Percentiles rank a stretch among this genome's conserved stretches.
These are phyloP conservation scores for Trichosporon faecale DNA, from an alignment of 1,284 basidiomycete species.

Conservation along the genomic window DNA sequence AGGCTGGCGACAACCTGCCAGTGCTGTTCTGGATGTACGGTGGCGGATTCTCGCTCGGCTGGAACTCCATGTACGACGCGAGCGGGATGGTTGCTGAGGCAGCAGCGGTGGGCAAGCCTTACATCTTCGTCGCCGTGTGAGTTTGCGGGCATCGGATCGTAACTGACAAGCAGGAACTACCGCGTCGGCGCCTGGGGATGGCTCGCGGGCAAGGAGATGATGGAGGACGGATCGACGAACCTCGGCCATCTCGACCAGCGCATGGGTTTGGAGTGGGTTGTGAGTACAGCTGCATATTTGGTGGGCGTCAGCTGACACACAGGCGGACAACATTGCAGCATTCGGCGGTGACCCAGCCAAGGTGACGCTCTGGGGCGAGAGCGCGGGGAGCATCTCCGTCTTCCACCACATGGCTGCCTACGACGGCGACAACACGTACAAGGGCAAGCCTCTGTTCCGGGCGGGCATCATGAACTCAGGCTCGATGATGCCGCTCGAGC, in stretches of 20 bases:
- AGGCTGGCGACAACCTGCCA: conserved; percentile 30
- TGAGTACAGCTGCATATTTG: background rate
- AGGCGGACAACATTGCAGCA: conserved; percentile 37
- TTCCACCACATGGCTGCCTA: conserved; percentile 58
- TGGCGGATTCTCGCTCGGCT: conserved; percentile 30
- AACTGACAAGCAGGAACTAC: conserved; percentile 51
- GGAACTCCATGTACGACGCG: conserved; percentile 26
- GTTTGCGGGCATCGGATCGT: background rate
- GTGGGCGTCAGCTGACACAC: background rate
- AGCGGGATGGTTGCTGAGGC: conserved; percentile 13
- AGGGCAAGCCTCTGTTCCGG: conserved; percentile 53
- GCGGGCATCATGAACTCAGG: conserved; percentile 48
- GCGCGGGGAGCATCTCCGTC: conserved; percentile 54
- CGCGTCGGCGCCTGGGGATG: conserved; percentile 50
- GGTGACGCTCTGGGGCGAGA: conserved; percentile 59
- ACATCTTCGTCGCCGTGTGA: conserved; percentile 56
- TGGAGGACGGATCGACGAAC: conserved; percentile 56
- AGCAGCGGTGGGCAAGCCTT: conserved; percentile 44
- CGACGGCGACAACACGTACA: conserved; percentile 48
- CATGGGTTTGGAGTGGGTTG: conserved; percentile 42
- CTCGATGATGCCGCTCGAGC: conserved; percentile 47
- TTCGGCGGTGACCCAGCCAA: conserved; percentile 47
- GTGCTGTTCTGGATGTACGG: conserved; percentile 42
- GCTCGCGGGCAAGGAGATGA: conserved; percentile 57
- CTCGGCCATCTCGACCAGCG: conserved; percentile 55